Evolutionary conservation across 2,329 filamentous ascomycete genomes (phyloP), one percentile per base, ranked within the genome.

Genomic region (Aureobasidium sp.): DNA sequence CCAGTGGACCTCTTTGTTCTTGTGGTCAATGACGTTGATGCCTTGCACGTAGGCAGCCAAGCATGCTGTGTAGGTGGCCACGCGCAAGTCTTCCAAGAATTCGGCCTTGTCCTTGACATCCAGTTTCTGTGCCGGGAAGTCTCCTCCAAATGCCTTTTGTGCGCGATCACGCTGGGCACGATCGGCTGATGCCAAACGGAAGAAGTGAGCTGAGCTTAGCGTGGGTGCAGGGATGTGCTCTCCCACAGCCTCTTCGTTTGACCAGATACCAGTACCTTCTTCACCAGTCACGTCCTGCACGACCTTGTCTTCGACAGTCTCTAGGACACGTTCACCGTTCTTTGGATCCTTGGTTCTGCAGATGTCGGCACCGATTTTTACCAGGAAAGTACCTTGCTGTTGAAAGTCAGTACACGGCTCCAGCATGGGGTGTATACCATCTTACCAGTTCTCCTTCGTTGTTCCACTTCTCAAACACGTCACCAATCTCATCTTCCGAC

Each of bases 211-310:
- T 0, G 79, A 75, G 1, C 83, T 79, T n/a, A 90, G 78, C 0
- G 86, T 88, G 0, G 87, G 84, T 0, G 83, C 81, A 0, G 87
- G 81, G 3, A 88, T 78, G 67, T 90, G 87, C 3, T 84, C 77
- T 4, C 77, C 72, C 7, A 86, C 80, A 0, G 84, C 82, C 69
- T 89, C 82, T 66, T 81, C 81, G 65, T 85, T 82, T 5, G 82
- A 82, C 87, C 85, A 89, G 52, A 83, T 79, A 0, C 85, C 84
- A 0, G 87, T 90, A 0, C 87, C 86, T 70, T 89, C 87, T 44
- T 83, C 82, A 57, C 82, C 79, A 36, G 86, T 84, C 22, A 84
- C 81, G 66, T 89, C 86, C 72, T 90, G 86, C 0, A 89, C 86
- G 0, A 90, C 86, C 69, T 88, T 88, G 72, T 89, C 87, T 58